Conservation (phyloP, 495 filamentous ascomycete genomes). For the Darksidea phi region DNA sequence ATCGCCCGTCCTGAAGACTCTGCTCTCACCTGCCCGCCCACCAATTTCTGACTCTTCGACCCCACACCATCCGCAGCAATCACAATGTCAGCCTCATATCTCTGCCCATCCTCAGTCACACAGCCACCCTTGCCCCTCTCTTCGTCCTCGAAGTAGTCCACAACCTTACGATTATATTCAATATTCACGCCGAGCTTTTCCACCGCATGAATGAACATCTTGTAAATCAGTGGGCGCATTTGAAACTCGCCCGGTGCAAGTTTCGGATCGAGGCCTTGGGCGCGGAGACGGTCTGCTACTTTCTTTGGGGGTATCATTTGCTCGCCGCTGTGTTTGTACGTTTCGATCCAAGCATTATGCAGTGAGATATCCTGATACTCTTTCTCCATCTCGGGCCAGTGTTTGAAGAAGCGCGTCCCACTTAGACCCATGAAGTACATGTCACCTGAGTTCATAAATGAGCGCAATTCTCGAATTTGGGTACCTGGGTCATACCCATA, state of each 20-base stretch:
- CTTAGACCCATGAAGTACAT: constrained; percentile 53
- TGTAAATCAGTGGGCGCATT: constrained; percentile 55
- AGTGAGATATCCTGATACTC: constrained; percentile 51
- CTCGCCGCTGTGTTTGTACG: constrained; percentile 54
- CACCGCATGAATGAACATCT: constrained; percentile 56
- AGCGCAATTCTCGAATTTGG: background rate
- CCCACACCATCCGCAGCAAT: constrained; percentile 66
- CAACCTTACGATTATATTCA: constrained; percentile 54
- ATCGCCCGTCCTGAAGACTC: constrained; percentile 53
- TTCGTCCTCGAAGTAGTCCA: constrained; percentile 59
- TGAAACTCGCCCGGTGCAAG: constrained; percentile 43
- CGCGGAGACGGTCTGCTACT: constrained; percentile 34
- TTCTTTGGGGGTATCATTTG: constrained; percentile 42
- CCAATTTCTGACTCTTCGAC: constrained; percentile 59
- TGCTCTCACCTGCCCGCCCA: constrained; percentile 53
- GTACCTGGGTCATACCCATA: constrained; percentile 27
- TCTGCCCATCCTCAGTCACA: constrained; percentile 51
- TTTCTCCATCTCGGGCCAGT: constrained; percentile 56
- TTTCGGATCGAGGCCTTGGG: constrained; percentile 47
- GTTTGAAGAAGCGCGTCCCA: constrained; percentile 52
- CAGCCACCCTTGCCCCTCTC: constrained; percentile 52
- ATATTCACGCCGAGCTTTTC: constrained; percentile 52
- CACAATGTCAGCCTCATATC: constrained; percentile 57
- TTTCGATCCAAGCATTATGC: constrained; percentile 52
- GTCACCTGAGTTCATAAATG: constrained; percentile 47